A percentile compares a stretch with the other conserved stretches of the same genome.
These are phyloP conservation scores for Cladorrhinum sp. DNA, from an alignment of 2,329 filamentous ascomycete genomes.

Conservation along the genomic window DNA sequence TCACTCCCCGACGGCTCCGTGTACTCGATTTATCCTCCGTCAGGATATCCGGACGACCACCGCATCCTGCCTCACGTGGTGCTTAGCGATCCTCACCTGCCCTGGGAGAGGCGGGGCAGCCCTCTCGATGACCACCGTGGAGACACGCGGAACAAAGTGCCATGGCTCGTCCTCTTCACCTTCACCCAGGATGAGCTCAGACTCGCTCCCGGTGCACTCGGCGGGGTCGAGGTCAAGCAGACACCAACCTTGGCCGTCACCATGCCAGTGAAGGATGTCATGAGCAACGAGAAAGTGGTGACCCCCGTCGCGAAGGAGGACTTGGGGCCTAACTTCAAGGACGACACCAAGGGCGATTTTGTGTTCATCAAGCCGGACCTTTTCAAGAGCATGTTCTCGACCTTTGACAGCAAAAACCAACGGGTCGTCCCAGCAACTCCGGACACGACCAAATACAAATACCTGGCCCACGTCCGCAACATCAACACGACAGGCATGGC, in stretches of 20 bases:
- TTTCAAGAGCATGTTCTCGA: constrained; percentile 31
- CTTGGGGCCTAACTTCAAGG: neutral
- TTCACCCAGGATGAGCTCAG: neutral
- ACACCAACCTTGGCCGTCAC: constrained; percentile 27
- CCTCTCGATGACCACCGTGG: neutral
- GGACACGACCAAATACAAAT: constrained; percentile 27
- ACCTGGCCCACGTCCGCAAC: constrained; percentile 39
- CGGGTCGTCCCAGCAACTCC: constrained; percentile 18
- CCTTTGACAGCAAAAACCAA: constrained; percentile 8
- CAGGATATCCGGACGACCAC: neutral
- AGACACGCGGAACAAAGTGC: neutral
- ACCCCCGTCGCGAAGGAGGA: neutral
- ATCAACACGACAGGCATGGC: constrained; percentile 37
- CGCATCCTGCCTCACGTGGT: neutral
- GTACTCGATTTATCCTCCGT: neutral
- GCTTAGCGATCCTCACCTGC: neutral
- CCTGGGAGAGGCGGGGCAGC: neutral
- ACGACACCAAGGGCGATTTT: constrained; percentile 26
- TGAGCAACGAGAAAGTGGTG: constrained; percentile 3
- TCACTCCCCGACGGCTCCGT: neutral
- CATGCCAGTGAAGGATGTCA: constrained; percentile 22
- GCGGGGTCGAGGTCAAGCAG: constrained; percentile 18
- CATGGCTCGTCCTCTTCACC: neutral
- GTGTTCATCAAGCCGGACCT: constrained; percentile 31
- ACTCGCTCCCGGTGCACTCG: constrained; percentile 9